Conservation (phyloP, 2,329 filamentous ascomycete genomes). For the Sarocladium kiliense region DNA sequence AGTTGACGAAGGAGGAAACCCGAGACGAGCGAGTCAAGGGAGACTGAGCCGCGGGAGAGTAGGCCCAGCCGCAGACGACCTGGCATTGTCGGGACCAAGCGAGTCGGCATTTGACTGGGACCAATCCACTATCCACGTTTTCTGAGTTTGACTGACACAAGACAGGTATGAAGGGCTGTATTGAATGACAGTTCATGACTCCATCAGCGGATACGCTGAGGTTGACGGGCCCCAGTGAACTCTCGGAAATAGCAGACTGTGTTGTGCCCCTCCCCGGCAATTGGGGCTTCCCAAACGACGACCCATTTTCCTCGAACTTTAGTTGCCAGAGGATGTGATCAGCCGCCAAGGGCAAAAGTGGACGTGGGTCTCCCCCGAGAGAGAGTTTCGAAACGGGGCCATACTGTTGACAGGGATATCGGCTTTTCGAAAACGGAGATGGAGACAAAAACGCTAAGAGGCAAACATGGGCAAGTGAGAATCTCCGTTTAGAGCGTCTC, state of each 20-base stretch:
- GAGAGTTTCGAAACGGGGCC: background rate
- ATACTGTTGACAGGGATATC: background rate
- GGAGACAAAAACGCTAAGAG: background rate
- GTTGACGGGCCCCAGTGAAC: background rate
- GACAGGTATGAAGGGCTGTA: background rate
- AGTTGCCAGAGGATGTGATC: background rate
- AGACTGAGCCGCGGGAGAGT: too few species aligned
- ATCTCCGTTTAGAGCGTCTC: background rate
- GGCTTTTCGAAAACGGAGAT: background rate
- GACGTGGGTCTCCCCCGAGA: background rate
- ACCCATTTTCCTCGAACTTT: background rate
- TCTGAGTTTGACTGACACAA: background rate
- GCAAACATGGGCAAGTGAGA: background rate
- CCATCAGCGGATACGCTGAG: background rate
- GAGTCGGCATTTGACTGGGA: background rate
- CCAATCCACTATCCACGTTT: conserved; percentile 1
- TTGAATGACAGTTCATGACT: background rate
- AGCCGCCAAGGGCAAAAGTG: background rate
- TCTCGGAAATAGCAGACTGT: background rate
- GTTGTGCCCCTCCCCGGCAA: background rate
- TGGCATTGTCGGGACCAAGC: too few species aligned
- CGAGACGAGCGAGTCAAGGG: background rate
- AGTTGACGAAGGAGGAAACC: background rate
- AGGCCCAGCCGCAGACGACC: too few species aligned
- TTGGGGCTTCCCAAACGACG: background rate